Evolutionary conservation across 257 asterid genomes (phyloP), one percentile per base, ranked within the genome.

Genomic region (Knoxia roxburghii): DNA sequence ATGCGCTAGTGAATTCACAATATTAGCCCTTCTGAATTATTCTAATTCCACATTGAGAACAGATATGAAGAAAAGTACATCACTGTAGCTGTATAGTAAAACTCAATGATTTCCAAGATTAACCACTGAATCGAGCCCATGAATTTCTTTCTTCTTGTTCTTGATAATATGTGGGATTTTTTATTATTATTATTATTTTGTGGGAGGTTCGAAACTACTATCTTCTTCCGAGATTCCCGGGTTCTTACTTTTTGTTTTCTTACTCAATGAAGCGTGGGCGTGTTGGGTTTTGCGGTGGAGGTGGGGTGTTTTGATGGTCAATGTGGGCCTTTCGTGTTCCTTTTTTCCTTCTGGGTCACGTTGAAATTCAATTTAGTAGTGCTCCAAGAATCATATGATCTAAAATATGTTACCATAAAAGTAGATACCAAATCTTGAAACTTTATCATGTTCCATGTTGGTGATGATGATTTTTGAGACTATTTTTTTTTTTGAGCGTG

Each of bases 301-400:
- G 51, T 63, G 59, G 64, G 61, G 54, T 60, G 32, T 55, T 43
- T 45, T 72, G 76, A 72, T 64, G 29, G 67, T 72, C 63, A 23
- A 43, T 45, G 82, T 73, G 79, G 82, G 79, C 74, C 82, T 48
- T 24, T 12, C 26, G 8, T 59, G 73, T 69, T 30, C 67, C 39
- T 39, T 41, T 43, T 67, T 73, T 55, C 6, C 4, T 53, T 70
- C 14, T 60, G 33, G 27, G 35, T 46, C 33, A 14, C 23, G 17
- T 62, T 52, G 23, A 33, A 39, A 53, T 39, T 49, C 37, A 63
- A 64, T 55, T 33, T 37, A 20, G 24, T 51, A 37, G 43, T 39
- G 27, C 24, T 61, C 13, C 52, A 59, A 21, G 64, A 62, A 39
- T 26, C 12, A 15, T 45, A 53, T 65, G 64, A 61, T 61, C 61